Evolutionary conservation across 441 rosid species (phyloP), one percentile per base, ranked within the genome.

Genomic region (Omphalea diandra): DNA sequence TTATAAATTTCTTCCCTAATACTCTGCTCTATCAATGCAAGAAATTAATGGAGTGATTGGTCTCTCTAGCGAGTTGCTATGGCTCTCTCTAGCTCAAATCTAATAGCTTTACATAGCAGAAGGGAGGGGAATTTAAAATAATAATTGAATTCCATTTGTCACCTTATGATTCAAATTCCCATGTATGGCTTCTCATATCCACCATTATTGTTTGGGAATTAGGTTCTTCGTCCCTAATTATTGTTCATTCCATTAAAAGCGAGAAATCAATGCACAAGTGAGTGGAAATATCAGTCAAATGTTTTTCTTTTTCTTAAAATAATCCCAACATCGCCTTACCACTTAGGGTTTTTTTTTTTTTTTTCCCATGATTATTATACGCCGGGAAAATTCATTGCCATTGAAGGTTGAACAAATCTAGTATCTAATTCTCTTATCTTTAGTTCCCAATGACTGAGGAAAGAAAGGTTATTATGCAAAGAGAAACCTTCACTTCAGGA

Each of bases 371-470:
- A n/a, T n/a, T n/a, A 63, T 70, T 46, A 35, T 27, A 26, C 20
- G 50, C 32, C 33, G 20, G 29, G 60, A 22, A 35, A n/a, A 17
- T 59, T 7, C 7, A 72, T 67, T 73, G 56, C 32, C 68, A 79
- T 40, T 70, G 49, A 59, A 41, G 49, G 77, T 55, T 68, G 78
- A 77, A 69, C 56, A 63, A 66, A n/a, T n/a, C 3, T 7, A 73
- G 83, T 29, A 78, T 80, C 86, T 43, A 76, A 72, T 82, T 71
- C 83, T 69, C 44, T n/a, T 33, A 71, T 77, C 67, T 65, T 69
- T 65, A 44, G 71, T 57, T 60, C 83, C 76, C 72, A 24, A 38
- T 71, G 63, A 73, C 64, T 46, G 78, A 62, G 83, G 79, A 76
- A 67, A 59, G 73, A 73, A 69, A 71, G 79, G 77, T 70, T 64